A percentile compares a stretch with the other conserved stretches of the same genome.
Conservation (phyloP, 805 yeast species). For the Myxozyma kluyveri region DNA sequence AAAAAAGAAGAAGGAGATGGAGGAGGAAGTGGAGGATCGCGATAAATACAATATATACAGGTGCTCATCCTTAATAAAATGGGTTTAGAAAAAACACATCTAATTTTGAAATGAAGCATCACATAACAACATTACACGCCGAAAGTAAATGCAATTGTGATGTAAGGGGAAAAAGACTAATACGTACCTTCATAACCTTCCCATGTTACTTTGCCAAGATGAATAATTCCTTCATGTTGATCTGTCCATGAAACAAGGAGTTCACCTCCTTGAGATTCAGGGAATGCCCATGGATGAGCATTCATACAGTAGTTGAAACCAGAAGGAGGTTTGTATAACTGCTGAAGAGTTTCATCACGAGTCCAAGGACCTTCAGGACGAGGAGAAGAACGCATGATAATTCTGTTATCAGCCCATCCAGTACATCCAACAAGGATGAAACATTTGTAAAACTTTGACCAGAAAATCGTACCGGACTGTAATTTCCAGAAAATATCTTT, state of each 20-base stretch:
- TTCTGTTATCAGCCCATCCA: conserved; percentile 27
- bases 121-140: too few species aligned
- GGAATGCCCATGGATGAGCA: conserved; percentile 31
- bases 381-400: conserved; percentile 27
- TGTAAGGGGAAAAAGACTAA: too few species aligned
- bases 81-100: too few species aligned
- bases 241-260: conserved; percentile 29
- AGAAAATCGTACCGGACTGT: conserved; percentile 28
- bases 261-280: conserved; percentile 24
- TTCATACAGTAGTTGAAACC: conserved; percentile 29
- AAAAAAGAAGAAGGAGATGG: too few species aligned
- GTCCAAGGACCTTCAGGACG: conserved; percentile 31
- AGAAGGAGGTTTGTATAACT: conserved; percentile 17
- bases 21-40: too few species aligned
- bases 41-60: too few species aligned
- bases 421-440: conserved; percentile 27
- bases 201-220: conserved; percentile 27
- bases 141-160: too few species aligned
- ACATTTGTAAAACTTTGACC: conserved; percentile 22
- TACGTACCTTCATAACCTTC: conserved; percentile 22
- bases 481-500: conserved; percentile 25
- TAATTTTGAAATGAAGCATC: too few species aligned
- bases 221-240: conserved; percentile 24
- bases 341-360: conserved; percentile 13
- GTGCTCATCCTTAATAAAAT: too few species aligned